Conservation (phyloP, 306 rosid genomes). For the Gynostemma pentaphyllum region DNA sequence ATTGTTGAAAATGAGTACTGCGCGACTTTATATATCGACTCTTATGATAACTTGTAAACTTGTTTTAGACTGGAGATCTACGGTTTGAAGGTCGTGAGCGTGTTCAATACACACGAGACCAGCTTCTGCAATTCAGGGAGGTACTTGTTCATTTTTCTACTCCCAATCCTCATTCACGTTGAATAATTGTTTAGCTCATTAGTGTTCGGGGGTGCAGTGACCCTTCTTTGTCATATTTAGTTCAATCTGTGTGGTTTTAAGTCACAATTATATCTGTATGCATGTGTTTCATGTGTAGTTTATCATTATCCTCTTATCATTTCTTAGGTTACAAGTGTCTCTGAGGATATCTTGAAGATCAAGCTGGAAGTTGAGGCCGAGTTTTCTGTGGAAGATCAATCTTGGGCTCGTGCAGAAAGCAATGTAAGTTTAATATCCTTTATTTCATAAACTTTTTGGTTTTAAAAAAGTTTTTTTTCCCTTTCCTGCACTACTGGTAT, state of each 20-base stretch:
- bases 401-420: constrained; percentile 24
- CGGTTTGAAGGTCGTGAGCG: constrained; percentile 29
- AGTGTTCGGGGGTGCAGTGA: not conserved
- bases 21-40: not conserved
- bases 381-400: constrained; percentile 22
- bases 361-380: constrained; percentile 27
- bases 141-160: constrained; percentile 6
- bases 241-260: not conserved
- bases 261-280: not conserved
- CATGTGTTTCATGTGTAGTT: not conserved
- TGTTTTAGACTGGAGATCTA: constrained; percentile 21
- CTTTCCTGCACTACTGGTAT: not conserved
- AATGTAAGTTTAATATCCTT: constrained; percentile 17
- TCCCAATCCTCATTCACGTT: not conserved
- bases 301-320: not conserved
- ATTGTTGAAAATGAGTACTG: not conserved
- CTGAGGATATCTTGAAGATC: constrained; percentile 26
- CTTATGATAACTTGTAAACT: not conserved
- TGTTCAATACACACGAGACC: constrained; percentile 26
- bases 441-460: not conserved
- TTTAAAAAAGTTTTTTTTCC: not conserved
- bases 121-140: constrained; percentile 26
- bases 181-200: not conserved
- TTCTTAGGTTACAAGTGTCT: constrained; percentile 14
- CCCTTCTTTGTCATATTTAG: constrained; percentile 2